These are phyloP conservation scores for Fomitopsis schrenkii DNA, from an alignment of 1,284 basidiomycete genomes.

Conservation along the genomic window DNA sequence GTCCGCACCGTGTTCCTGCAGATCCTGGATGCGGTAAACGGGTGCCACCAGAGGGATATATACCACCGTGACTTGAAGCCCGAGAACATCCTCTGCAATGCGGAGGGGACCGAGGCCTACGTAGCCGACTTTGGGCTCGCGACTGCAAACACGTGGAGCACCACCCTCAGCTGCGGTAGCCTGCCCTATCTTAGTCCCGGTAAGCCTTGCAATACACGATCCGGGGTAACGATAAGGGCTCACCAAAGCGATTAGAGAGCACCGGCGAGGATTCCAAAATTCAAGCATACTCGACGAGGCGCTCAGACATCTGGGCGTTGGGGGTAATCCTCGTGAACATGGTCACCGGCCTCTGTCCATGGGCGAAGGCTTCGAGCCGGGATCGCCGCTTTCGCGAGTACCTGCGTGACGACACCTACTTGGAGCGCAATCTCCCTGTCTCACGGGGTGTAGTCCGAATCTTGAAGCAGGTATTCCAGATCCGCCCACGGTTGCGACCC, in stretches of 20 bases:
- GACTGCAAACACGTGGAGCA: slow-evolving; percentile 42
- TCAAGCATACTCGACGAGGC: slow-evolving; percentile 16
- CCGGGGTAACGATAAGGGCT: neutral
- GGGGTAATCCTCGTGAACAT: slow-evolving; percentile 53
- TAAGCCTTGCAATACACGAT: slow-evolving; percentile 18
- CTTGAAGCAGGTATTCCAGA: slow-evolving; percentile 55
- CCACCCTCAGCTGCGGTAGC: slow-evolving; percentile 44
- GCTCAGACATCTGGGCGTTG: slow-evolving; percentile 27
- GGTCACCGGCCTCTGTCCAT: slow-evolving; percentile 85
- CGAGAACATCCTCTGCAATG: slow-evolving; percentile 61
- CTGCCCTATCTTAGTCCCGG: slow-evolving; percentile 59
- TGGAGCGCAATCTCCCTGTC: slow-evolving; percentile 41
- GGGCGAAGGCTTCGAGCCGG: slow-evolving; percentile 70
- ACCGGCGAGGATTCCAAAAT: slow-evolving; percentile 10
- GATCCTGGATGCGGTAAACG: slow-evolving; percentile 57
- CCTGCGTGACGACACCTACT: slow-evolving; percentile 33
- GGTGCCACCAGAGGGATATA: slow-evolving; percentile 54
- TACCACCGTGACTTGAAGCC: slow-evolving; percentile 72
- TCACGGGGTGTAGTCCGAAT: slow-evolving; percentile 55
- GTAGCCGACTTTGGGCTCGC: slow-evolving; percentile 68
- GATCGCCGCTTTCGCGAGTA: slow-evolving; percentile 67
- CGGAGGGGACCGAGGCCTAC: slow-evolving; percentile 40
- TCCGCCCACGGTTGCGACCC: slow-evolving; percentile 51
- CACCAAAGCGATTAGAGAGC: slow-evolving; percentile 18
- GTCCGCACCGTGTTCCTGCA: slow-evolving; percentile 50